Percentiles rank a stretch among this genome's conserved stretches.
phyloP scores from a whole-genome alignment of 345 rosid species.

The Citrus mangshanensis region DNA sequence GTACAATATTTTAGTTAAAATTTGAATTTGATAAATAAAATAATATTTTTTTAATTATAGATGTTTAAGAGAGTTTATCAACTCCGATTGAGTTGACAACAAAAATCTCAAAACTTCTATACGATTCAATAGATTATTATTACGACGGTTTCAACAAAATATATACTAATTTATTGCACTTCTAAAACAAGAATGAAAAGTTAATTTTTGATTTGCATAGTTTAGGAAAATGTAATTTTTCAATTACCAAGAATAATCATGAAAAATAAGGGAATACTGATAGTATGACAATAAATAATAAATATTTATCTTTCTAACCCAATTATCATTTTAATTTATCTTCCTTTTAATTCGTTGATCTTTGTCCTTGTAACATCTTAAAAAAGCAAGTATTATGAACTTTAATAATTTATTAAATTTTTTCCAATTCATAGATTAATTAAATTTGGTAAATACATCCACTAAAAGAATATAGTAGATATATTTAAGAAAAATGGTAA shows the following conservation, averaged over 20 bases:
- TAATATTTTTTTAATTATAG: too few species aligned
- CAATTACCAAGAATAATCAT: background rate
- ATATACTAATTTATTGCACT: too few species aligned
- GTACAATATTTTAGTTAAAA: too few species aligned
- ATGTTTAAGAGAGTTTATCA: too few species aligned
- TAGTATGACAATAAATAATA: too few species aligned
- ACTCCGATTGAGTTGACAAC: too few species aligned
- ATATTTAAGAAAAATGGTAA: background rate
- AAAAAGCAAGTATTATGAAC: background rate
- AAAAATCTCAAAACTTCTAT: too few species aligned
- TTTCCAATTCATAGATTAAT: background rate
- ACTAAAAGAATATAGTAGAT: background rate
- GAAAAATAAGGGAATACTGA: too few species aligned
- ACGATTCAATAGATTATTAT: accelerated
- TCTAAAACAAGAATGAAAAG: too few species aligned
- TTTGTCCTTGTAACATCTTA: background rate
- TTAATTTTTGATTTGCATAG: background rate
- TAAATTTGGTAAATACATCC: background rate
- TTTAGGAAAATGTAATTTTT: background rate
- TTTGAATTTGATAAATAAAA: too few species aligned
- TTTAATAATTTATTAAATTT: background rate
- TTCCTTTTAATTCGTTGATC: background rate
- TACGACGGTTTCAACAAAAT: too few species aligned
- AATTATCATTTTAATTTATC: background rate
- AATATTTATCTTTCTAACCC: background rate